A percentile compares a stretch with the other conserved stretches of the same genome.
Conservation (phyloP, 2,329 filamentous ascomycete species). For the Botryosphaeria dothidea region DNA sequence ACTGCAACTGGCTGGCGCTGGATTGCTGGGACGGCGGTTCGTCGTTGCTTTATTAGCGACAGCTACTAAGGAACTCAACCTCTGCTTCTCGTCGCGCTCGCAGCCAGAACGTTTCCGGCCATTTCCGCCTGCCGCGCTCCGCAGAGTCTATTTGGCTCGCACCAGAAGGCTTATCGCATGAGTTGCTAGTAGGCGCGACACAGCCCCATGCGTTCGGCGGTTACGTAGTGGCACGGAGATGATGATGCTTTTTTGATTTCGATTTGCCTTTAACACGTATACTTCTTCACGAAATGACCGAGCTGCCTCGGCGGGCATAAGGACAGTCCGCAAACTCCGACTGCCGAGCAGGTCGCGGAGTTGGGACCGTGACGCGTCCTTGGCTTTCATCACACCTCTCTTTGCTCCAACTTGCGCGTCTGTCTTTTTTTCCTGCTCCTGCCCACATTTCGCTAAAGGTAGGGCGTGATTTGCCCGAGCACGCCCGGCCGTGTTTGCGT, state of each 20-base stretch:
- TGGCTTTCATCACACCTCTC: not conserved
- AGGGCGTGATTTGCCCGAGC: not conserved
- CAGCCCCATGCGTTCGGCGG: not conserved
- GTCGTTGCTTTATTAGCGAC: not conserved
- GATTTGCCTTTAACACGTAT: constrained; percentile 9
- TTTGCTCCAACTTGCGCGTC: not conserved
- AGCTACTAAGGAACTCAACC: not conserved
- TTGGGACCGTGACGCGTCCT: constrained; percentile 13
- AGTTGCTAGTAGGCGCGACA: not conserved
- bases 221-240: too few relatives aligned
- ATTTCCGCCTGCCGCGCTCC: not conserved
- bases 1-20: not conserved
- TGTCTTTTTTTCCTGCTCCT: not conserved
- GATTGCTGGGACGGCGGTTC: not conserved
- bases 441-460: constrained; percentile 9
- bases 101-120: not conserved
- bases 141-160: not conserved
- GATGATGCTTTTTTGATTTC: not conserved
- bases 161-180: not conserved
- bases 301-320: not conserved
- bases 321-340: not conserved
- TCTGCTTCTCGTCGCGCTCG: not conserved
- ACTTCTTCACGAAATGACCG: not conserved
- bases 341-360: not conserved
- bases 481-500: not conserved